Conservation (phyloP, 2,329 filamentous ascomycete species). For the Blumeriella jaapii region DNA sequence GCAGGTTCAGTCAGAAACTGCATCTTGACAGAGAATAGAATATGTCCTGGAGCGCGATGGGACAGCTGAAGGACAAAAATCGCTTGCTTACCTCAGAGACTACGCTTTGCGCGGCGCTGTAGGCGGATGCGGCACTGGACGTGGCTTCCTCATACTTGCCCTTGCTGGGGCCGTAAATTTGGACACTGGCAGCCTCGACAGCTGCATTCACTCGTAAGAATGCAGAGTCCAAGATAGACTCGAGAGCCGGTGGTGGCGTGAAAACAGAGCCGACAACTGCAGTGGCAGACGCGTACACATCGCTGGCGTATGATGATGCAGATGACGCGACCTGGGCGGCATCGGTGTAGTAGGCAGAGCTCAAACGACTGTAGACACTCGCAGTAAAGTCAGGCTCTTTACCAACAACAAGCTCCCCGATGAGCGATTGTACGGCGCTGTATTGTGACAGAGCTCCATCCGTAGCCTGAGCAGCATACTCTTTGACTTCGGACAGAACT, state of each 20-base stretch:
- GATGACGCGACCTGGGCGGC: conserved; percentile 33
- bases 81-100: too few species aligned
- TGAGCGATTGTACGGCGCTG: conserved; percentile 54
- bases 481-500: conserved; percentile 38
- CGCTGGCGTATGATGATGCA: conserved; percentile 40
- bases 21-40: too few species aligned
- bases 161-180: conserved; percentile 45
- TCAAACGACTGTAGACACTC: conserved; percentile 62
- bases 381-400: conserved; percentile 75
- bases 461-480: conserved; percentile 51
- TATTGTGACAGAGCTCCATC: conserved; percentile 53
- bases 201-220: conserved; percentile 44
- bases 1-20: too few species aligned
- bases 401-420: conserved; percentile 65
- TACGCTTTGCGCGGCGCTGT: conserved; percentile 36
- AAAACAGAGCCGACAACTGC: conserved; percentile 37
- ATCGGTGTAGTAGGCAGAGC: conserved; percentile 60
- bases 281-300: conserved; percentile 32
- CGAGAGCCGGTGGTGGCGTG: conserved; percentile 45
- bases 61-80: too few species aligned
- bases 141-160: conserved; percentile 42
- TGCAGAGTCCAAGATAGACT: conserved; percentile 44
- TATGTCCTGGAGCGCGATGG: too few species aligned
- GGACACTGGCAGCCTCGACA: conserved; percentile 45
- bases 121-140: conserved; percentile 40